Evolutionary conservation across 345 rosid species (phyloP).

Genomic region (Linum usitatissimum): DNA sequence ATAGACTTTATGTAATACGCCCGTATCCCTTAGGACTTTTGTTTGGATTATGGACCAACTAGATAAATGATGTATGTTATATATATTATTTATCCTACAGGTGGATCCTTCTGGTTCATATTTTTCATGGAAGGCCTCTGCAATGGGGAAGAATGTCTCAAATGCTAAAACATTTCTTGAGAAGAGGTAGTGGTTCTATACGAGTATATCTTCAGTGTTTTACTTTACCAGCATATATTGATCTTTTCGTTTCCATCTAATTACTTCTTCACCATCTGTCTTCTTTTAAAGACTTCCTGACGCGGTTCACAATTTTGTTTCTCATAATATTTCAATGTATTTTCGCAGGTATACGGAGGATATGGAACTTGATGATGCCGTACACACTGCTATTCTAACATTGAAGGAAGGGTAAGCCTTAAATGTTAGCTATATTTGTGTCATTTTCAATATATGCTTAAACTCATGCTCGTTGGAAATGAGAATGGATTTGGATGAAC

Average conservation of each 20-base stretch:
- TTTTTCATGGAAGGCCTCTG: constrained; percentile 98
- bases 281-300: background rate
- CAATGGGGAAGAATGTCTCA: constrained; percentile 94
- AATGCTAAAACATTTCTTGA: constrained; percentile 93
- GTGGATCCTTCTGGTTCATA: constrained; percentile 97
- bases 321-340: background rate
- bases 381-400: constrained; percentile 90
- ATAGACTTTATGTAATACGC: background rate
- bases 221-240: background rate
- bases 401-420: constrained; percentile 78
- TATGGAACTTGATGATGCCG: constrained; percentile 99
- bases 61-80: background rate
- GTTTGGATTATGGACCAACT: background rate
- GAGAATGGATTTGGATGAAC: too few relatives aligned
- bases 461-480: too few relatives aligned
- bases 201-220: background rate
- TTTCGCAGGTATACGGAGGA: constrained; percentile 72
- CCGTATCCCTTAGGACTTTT: background rate
- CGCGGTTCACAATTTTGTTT: background rate
- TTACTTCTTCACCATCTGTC: too few relatives aligned
- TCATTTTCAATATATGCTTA: too few relatives aligned
- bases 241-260: background rate
- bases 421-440: too few relatives aligned
- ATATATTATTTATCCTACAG: constrained; percentile 21
- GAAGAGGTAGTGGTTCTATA: constrained; percentile 45